phyloP scores from a whole-genome alignment of 2,329 filamentous ascomycete species.

The Aspergillus candidus region DNA sequence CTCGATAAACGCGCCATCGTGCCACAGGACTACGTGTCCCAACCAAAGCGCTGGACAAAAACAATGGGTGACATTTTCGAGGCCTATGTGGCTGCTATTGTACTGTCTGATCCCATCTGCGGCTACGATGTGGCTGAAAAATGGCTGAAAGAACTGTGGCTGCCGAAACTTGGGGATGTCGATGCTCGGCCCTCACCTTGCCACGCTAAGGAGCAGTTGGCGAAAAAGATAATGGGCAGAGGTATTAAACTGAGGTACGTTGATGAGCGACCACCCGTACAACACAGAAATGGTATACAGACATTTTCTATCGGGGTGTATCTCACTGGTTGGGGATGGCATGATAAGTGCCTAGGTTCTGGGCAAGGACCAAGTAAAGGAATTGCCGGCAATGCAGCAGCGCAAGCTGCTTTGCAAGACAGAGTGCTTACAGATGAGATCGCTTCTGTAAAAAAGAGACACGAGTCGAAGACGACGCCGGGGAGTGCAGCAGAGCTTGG shows the following conservation, averaged over 20 bases:
- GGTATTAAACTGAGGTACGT: constrained; percentile 57
- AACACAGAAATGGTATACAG: constrained; percentile 32
- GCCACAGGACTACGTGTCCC: constrained; percentile 41
- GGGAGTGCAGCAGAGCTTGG: too few relatives aligned
- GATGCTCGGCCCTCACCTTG: constrained; percentile 22
- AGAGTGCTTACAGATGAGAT: constrained; percentile 36
- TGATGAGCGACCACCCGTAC: constrained; percentile 34
- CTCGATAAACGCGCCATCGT: constrained; percentile 60
- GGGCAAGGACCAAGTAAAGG: constrained; percentile 41
- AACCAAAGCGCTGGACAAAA: constrained; percentile 59
- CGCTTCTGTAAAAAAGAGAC: constrained; percentile 24
- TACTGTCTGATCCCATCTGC: constrained; percentile 58
- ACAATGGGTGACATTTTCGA: constrained; percentile 84
- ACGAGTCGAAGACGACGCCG: too few relatives aligned
- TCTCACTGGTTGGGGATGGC: constrained; percentile 44
- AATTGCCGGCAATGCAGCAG: constrained; percentile 42
- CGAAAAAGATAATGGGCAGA: constrained; percentile 48
- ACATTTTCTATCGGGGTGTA: constrained; percentile 43
- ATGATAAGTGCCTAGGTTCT: constrained; percentile 39
- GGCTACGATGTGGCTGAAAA: constrained; percentile 57
- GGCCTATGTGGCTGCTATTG: constrained; percentile 75
- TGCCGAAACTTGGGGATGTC: constrained; percentile 49
- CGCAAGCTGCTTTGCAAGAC: constrained; percentile 36
- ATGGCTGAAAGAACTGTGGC: constrained; percentile 76
- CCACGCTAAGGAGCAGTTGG: constrained; percentile 50